These are phyloP conservation scores for Centrapalus pauciflorus DNA, from an alignment of 129 eudicot species.

Conservation along the genomic window DNA sequence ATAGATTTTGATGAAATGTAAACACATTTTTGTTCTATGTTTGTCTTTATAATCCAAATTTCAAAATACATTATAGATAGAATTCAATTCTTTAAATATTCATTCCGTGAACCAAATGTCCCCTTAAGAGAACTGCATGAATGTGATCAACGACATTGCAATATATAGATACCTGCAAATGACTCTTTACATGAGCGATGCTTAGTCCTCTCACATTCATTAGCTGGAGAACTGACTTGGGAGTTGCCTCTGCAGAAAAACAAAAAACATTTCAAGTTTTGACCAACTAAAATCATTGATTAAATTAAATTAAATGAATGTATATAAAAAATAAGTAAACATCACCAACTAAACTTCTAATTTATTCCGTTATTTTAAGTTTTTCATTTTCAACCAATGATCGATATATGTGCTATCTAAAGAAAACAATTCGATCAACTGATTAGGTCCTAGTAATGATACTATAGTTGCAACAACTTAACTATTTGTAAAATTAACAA, in stretches of 20 bases:
- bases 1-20: too few relatives aligned
- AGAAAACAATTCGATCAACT: conserved; percentile 10
- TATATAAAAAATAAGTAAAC: neutral
- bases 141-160: neutral
- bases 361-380: neutral
- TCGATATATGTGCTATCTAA: neutral
- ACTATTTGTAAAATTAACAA: too few relatives aligned
- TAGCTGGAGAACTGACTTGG: conserved; percentile 72
- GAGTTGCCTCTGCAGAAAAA: conserved; percentile 68
- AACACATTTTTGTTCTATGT: too few relatives aligned
- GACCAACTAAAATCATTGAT: conserved; percentile 12
- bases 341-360: conserved; percentile 7
- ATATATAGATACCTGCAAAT: conserved; percentile 59
- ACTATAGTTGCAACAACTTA: neutral
- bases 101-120: too few relatives aligned
- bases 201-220: conserved; percentile 91
- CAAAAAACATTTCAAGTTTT: conserved; percentile 12
- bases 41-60: too few relatives aligned
- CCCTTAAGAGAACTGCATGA: too few relatives aligned
- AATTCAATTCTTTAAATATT: too few relatives aligned
- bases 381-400: conserved; percentile 1
- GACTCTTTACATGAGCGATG: conserved; percentile 91
- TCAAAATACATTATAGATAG: too few relatives aligned
- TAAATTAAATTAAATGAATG: neutral
- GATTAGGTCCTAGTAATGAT: conserved; percentile 14